Conservation (phyloP, 208 protist species). For the Trypanosoma avium region DNA sequence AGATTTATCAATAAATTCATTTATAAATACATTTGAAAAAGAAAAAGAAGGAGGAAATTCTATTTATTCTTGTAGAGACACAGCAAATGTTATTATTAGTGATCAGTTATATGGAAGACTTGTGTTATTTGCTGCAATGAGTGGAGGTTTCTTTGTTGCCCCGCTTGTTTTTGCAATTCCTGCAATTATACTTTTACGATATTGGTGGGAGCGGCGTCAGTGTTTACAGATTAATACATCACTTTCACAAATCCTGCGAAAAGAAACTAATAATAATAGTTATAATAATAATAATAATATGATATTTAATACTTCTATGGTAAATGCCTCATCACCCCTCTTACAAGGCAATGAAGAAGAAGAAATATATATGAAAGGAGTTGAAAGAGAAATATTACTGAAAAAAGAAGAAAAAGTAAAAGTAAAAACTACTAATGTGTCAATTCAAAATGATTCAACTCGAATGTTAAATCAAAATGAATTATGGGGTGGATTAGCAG, state of each 20-base stretch:
- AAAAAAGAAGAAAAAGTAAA: no score
- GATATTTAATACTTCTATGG: no score
- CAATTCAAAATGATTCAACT: not conserved
- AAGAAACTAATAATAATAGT: not conserved
- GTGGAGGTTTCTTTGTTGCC: slow-evolving; percentile 19
- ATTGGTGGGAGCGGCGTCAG: slow-evolving; percentile 11
- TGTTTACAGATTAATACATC: slow-evolving; percentile 7
- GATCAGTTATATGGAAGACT: slow-evolving; percentile 12
- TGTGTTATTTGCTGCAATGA: slow-evolving; percentile 2
- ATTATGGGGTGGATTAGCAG: not conserved
- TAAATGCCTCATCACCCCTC: no score
- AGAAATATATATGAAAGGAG: no score
- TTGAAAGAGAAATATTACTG: no score
- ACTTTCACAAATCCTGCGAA: not conserved
- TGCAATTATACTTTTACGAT: not conserved
- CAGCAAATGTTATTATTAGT: slow-evolving; percentile 3
- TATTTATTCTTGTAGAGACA: not conserved
- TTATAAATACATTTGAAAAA: no score
- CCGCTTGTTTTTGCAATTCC: slow-evolving; percentile 21
- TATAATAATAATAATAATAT: no score
- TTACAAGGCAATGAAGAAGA: no score
- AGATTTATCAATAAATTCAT: not conserved
- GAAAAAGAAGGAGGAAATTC: not conserved
- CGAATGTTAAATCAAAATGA: not conserved
- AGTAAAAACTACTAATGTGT: no score